Evolutionary conservation across 768 basidiomycete species (phyloP), one percentile per base, ranked within the genome.

Genomic region (Agaricus sinodeliciosus): DNA sequence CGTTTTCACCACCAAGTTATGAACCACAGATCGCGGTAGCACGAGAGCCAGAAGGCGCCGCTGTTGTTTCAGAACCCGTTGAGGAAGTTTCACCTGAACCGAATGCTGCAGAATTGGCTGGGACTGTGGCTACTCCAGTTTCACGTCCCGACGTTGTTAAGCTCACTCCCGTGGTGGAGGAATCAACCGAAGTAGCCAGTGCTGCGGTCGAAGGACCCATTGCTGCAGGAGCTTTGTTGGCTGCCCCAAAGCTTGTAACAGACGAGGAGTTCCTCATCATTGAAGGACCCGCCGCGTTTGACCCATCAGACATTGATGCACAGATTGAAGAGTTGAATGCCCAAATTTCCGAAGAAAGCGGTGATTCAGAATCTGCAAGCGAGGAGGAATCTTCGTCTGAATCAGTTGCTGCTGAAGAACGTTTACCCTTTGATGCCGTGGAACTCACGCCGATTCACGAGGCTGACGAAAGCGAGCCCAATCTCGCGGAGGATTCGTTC

Each of bases 201-300:
- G 11, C 31, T 8, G 1, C 31, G 11, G 11, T 43, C n/a, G 51
- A 54, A 36, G 35, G 49, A 40, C 39, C 25, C 25, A 18, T 26
- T 26, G 39, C 35, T 8, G 31, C n/a, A 12, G n/a, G 28, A 43
- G 18, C 27, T 13, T 35, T 28, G 25, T 54, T 43, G 13, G 35
- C 47, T n/a, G 48, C 37, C 31, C 36, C 26, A 19, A 35, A 43
- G 9, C 43, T 50, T 5, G 35, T 43, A 27, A 37, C 48, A 13
- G 54, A 35, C 25, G 57, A 56, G 18, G 54, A 55, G 43, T 13
- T 15, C 13, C 25, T 43, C 26, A 43, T 25, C 49, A 9, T 36
- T 3, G 48, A 48, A n/a, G 22, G 19, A 15, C n/a, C 40, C 8
- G n/a, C 25, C 13, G 49, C n/a, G 6, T 31, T 31, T 31, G 31